phyloP scores from a whole-genome alignment of 805 yeast genomes.

The Vanderwaltozyma tropicalis region DNA sequence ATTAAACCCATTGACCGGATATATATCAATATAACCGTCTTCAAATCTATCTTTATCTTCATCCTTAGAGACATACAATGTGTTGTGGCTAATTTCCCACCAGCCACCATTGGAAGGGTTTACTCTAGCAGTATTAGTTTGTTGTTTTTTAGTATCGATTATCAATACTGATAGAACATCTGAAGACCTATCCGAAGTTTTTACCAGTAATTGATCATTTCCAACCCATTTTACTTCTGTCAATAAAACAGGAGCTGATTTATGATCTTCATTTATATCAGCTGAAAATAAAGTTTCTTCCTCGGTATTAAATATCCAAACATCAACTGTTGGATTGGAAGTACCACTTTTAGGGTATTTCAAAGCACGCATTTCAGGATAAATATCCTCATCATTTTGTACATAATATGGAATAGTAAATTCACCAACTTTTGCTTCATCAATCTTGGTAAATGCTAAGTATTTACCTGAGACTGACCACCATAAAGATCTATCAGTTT shows the following conservation, averaged over 20 bases:
- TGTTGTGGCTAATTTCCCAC: conserved; percentile 68
- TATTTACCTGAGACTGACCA: conserved; percentile 74
- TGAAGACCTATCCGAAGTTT: conserved; percentile 55
- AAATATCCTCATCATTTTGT: conserved; percentile 40
- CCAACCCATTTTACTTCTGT: conserved; percentile 71
- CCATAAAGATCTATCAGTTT: conserved; percentile 64
- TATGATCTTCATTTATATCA: conserved; percentile 32
- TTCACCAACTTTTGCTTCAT: conserved; percentile 65
- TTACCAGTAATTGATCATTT: conserved; percentile 38
- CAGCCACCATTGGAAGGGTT: conserved; percentile 49
- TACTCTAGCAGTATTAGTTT: conserved; percentile 36
- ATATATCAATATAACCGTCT: conserved; percentile 77
- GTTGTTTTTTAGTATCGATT: conserved; percentile 34
- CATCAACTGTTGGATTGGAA: conserved; percentile 56
- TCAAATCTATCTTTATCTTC: conserved; percentile 30
- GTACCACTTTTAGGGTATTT: conserved; percentile 84
- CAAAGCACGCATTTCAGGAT: conserved; percentile 50
- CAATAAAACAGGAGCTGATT: conserved; percentile 36
- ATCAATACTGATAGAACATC: conserved; percentile 50
- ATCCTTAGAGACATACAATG: conserved; percentile 47
- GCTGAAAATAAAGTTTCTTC: conserved; percentile 29
- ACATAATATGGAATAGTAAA: conserved; percentile 69
- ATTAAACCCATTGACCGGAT: conserved; percentile 48
- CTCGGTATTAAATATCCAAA: conserved; percentile 36
- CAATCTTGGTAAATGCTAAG: conserved; percentile 53